Conservation (phyloP, 2,329 filamentous ascomycete species). For the Aspergillus neotritici region DNA sequence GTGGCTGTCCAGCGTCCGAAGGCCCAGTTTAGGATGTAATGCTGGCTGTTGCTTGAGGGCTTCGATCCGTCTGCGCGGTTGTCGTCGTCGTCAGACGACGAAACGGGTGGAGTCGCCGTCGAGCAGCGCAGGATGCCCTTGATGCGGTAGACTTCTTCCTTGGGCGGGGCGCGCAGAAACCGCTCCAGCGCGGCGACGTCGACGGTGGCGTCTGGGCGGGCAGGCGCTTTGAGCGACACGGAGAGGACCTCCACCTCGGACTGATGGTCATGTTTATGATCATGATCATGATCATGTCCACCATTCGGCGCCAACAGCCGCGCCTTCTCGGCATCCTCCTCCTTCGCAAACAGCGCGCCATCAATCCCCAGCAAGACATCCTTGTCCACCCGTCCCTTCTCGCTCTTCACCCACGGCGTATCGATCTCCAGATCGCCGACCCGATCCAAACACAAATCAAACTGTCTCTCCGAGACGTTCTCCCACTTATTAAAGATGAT, state of each 20-base stretch:
- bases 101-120: slow-evolving; percentile 38
- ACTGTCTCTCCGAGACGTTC: slow-evolving; percentile 61
- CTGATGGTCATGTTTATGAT: slow-evolving; percentile 58
- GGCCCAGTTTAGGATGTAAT: slow-evolving; percentile 96
- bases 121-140: slow-evolving; percentile 60
- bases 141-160: slow-evolving; percentile 93
- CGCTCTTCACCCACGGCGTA: slow-evolving; percentile 77
- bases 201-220: slow-evolving; percentile 41
- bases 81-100: slow-evolving; percentile 41
- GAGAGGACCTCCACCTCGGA: slow-evolving; percentile 88
- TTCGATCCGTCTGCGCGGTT: slow-evolving; percentile 20
- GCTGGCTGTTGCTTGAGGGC: slow-evolving; percentile 29
- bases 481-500: slow-evolving; percentile 96
- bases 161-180: slow-evolving; percentile 68
- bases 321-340: slow-evolving; percentile 22
- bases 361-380: slow-evolving; percentile 84
- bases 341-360: slow-evolving; percentile 56
- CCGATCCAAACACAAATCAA: slow-evolving; percentile 72
- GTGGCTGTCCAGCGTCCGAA: slow-evolving; percentile 95
- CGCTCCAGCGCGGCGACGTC: slow-evolving; percentile 56
- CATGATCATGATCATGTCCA: slow-evolving; percentile 16
- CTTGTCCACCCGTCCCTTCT: slow-evolving; percentile 70
- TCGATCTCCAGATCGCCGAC: slow-evolving; percentile 77
- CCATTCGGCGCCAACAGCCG: too few species aligned
- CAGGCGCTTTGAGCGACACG: slow-evolving; percentile 55